phyloP scores from a whole-genome alignment of 208 protist species.

The Leishmania arabica region DNA sequence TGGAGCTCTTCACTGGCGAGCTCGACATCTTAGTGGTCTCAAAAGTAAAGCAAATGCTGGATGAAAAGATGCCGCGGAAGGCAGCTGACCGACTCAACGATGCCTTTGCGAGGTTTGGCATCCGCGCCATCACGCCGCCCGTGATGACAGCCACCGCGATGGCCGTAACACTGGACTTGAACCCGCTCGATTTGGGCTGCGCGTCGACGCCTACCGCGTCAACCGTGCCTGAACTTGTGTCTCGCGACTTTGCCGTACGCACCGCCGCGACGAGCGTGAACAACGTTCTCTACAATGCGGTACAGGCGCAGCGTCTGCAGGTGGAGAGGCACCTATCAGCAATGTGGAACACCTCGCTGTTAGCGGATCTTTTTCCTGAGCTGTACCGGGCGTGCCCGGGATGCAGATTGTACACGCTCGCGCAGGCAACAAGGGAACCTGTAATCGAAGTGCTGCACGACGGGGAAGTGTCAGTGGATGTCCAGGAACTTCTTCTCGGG shows the following conservation, averaged over 20 bases:
- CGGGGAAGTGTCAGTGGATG: conserved; percentile 6
- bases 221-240: conserved; percentile 12
- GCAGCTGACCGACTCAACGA: conserved; percentile 32
- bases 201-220: background rate
- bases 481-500: conserved; percentile 25
- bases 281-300: conserved; percentile 34
- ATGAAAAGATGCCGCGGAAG: conserved; percentile 19
- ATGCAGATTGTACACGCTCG: conserved; percentile 40
- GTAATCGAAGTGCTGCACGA: background rate
- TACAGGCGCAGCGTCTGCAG: conserved; percentile 6
- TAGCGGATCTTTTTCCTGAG: conserved; percentile 55
- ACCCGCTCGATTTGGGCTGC: conserved; percentile 6
- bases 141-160: conserved; percentile 39
- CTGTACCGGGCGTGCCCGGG: conserved; percentile 52
- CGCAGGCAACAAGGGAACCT: conserved; percentile 15
- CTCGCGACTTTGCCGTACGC: conserved; percentile 34
- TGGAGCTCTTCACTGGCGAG: conserved; percentile 58
- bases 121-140: conserved; percentile 27
- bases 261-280: conserved; percentile 39
- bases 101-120: background rate
- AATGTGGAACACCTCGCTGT: conserved; percentile 48
- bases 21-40: conserved; percentile 48
- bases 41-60: conserved; percentile 41
- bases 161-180: conserved; percentile 28
- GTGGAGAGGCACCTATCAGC: conserved; percentile 10